Evolutionary conservation across 1,284 basidiomycete genomes (phyloP).

Genomic region (Papiliotrema terrestris): DNA sequence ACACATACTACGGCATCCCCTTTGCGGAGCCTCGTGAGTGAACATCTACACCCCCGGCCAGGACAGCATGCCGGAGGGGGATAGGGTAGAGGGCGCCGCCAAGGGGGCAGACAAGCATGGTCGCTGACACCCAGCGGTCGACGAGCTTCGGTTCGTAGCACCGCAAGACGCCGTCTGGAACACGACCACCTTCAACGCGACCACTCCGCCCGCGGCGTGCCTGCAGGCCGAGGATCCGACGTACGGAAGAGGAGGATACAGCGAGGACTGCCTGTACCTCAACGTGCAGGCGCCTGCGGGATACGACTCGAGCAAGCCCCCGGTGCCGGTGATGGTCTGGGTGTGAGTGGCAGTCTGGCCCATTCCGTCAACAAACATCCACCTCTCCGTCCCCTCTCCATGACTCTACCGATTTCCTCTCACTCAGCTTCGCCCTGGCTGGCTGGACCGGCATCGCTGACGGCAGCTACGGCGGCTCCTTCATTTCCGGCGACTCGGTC

Average conservation of each 20-base stretch:
- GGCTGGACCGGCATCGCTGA: too few relatives aligned
- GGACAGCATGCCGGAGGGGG: too few relatives aligned
- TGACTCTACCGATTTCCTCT: too few relatives aligned
- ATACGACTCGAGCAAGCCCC: conserved; percentile 11
- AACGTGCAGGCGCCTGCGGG: conserved; percentile 44
- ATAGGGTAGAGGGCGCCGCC: too few relatives aligned
- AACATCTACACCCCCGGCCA: neutral
- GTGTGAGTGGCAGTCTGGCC: conserved; percentile 13
- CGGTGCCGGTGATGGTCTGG: conserved; percentile 42
- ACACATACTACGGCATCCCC: conserved; percentile 59
- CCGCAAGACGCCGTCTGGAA: conserved; percentile 24
- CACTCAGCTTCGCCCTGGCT: too few relatives aligned
- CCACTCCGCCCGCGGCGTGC: conserved; percentile 30
- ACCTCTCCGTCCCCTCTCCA: too few relatives aligned
- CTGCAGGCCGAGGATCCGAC: conserved; percentile 17
- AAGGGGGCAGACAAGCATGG: neutral
- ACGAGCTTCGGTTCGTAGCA: conserved; percentile 48
- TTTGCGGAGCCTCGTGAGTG: conserved; percentile 58
- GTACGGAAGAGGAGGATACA: conserved; percentile 13
- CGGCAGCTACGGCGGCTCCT: conserved; percentile 36
- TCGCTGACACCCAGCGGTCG: conserved; percentile 53
- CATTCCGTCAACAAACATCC: too few relatives aligned
- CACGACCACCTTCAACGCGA: conserved; percentile 27
- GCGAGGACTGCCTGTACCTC: conserved; percentile 50
- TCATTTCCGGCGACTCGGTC: conserved; percentile 18